Base-by-base conservation (phyloP, 495 filamentous ascomycete genomes). In the Penicillium paradoxum region DNA sequence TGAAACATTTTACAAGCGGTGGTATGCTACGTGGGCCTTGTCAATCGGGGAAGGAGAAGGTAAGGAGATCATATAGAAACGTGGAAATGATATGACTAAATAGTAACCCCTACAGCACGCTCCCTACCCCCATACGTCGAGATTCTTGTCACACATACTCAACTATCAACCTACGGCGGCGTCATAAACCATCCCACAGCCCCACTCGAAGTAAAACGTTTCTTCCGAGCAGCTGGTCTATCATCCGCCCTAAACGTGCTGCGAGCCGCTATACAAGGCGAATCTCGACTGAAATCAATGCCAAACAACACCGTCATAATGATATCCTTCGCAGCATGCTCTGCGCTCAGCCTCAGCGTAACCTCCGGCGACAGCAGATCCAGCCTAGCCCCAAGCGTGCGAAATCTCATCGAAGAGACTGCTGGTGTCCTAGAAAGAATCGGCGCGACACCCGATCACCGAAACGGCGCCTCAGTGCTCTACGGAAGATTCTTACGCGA, bases 221-320 rank as follows among this genome's bases (percentile, higher is more conserved):
- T 86, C 64, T 89, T 89, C 71, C 79, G 83, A 18, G 79, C 84
- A 4, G 83, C 83, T 9, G 81, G 82, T 4, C 73, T 89, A 15
- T 87, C 85, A 0, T 84, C 85, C 0, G 82, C 85, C 1, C 59
- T 89, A 15, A 87, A 86, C 62, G 85, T 89, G n/a, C 79, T 89
- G 67, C 78, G 85, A 45, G 81, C 83, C 3, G 84, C 85, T 13
- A 85, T 87, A 13, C 84, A 87, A 65, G 85, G 85, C 5, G 85
- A 89, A 64, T 71, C 73, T 2, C 77, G 83, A 53, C 75, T 89
- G 4, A 82, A 83, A 33, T 87, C 84, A 9, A 87, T 89, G 84
- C 85, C 85, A 4, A 89, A 88, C 69, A 88, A 89, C 53, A 84
- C 85, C 0, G 82, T 83, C 34, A 88, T 87, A 56, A 88, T 87